These are phyloP conservation scores for Phialemonium atrogriseum DNA, from an alignment of 2,329 filamentous ascomycete genomes.

Conservation along the genomic window DNA sequence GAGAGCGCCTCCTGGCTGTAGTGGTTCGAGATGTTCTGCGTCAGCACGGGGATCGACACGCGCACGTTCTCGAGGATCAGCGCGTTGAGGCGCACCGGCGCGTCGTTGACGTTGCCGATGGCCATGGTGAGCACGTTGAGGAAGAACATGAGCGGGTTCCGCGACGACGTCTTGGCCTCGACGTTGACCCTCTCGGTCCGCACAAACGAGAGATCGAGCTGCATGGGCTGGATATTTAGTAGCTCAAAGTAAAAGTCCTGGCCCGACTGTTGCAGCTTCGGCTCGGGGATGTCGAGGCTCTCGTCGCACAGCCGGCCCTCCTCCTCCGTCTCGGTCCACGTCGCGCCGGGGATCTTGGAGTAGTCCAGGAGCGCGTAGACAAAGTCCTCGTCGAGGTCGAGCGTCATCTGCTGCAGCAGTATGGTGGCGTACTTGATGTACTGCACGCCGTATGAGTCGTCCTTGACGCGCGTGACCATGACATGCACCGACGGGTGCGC, in stretches of 20 bases:
- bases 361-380: constrained; percentile 95
- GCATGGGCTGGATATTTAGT: constrained; percentile 95
- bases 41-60: constrained; percentile 75
- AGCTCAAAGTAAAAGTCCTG: constrained; percentile 98
- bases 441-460: constrained; percentile 93
- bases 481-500: constrained; percentile 90
- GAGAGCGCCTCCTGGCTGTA: constrained; percentile 95
- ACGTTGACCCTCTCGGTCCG: constrained; percentile 94
- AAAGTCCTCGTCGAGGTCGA: constrained; percentile 97
- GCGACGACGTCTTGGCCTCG: constrained; percentile 83
- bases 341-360: constrained; percentile 82
- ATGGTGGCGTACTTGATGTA: constrained; percentile 98
- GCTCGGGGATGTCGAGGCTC: constrained; percentile 83
- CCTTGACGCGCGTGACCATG: constrained; percentile 90
- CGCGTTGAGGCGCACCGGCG: constrained; percentile 86
- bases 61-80: constrained; percentile 92
- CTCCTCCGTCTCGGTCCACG: constrained; percentile 69
- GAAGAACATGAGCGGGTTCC: constrained; percentile 96
- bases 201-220: constrained; percentile 94
- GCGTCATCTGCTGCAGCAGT: constrained; percentile 92
- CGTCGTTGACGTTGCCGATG: constrained; percentile 97
- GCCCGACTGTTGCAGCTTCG: constrained; percentile 71
- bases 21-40: constrained; percentile 83
- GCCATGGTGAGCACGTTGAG: constrained; percentile 99
- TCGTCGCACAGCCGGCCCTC: constrained; percentile 87